Base-by-base conservation (phyloP, 495 filamentous ascomycete genomes). In the Daldinia loculata region DNA sequence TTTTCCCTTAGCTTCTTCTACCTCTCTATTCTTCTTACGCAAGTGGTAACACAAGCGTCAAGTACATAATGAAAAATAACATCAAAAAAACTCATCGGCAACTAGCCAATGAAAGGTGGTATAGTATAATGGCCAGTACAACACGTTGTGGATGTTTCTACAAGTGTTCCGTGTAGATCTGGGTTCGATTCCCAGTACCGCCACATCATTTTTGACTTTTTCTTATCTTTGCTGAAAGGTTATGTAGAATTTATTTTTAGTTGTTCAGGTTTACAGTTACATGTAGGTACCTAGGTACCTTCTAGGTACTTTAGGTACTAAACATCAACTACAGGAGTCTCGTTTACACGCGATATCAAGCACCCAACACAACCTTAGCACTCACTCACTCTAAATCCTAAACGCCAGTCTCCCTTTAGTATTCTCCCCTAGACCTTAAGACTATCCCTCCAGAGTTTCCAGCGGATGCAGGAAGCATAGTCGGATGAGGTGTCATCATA, bases 121-220 rank as follows among this genome's bases (percentile, higher is more conserved):
- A 53, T 53, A 53, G 50, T 53, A 53, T 56, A 56, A 34, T 56
- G 53, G 53, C 27, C 30, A 56, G 53, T 56, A 56, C 53, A 56
- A 56, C 53, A 56, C 53, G 53, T 56, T 56, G 53, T 56, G 53
- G 53, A 56, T 52, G 22, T 15, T 2, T 53, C 11, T 53, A 56
- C 53, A 55, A 30, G 26, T 32, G 27, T 56, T 32, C 53, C 53
- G 53, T 56, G 53, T 56, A 56, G 53, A 56, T 34, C 53, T 56
- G 53, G 53, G 53, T 56, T 56, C 53, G 53, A 56, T 56, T 56
- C 53, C 53, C 53, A 56, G 53, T 56, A 56, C 53, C 53, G 53
- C 53, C 53, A 56, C 50, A 29, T 29, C 1, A 24, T 53, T 53
- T 52, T 53, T 53, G 1, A 29, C 12, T 15, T 53, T 53, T 53